Conservation (phyloP, 768 basidiomycete species). For the Tephrocybe sp. region DNA sequence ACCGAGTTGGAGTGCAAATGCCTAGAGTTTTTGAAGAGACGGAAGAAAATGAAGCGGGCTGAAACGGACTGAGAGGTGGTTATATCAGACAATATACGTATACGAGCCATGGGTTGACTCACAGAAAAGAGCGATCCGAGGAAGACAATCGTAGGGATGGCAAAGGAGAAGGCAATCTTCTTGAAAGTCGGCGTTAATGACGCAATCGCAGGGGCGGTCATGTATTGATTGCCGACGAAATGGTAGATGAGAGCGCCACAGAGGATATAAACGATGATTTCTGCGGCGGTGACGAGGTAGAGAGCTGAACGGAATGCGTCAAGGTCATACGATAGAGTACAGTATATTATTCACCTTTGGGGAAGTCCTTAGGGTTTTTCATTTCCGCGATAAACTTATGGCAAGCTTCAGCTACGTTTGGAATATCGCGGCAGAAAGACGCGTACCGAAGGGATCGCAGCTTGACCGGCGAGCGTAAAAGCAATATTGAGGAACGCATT, state of each 20-base stretch:
- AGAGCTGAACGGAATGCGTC: conserved; percentile 25
- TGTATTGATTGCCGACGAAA: conserved; percentile 37
- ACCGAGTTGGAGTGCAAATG: conserved; percentile 35
- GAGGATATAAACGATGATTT: conserved; percentile 39
- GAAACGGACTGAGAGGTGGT: conserved; percentile 42
- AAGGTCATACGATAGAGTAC: neutral
- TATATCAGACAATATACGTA: no score
- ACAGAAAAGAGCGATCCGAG: conserved; percentile 45
- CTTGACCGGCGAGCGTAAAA: conserved; percentile 45
- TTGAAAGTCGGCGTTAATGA: conserved; percentile 35
- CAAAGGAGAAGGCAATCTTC: conserved; percentile 44
- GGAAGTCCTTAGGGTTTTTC: conserved; percentile 45
- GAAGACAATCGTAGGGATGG: conserved; percentile 43
- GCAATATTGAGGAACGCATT: conserved; percentile 45
- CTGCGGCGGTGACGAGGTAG: conserved; percentile 41
- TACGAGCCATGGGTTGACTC: conserved; percentile 8
- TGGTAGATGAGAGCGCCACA: conserved; percentile 45
- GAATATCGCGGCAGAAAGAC: neutral
- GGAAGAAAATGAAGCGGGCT: conserved; percentile 45
- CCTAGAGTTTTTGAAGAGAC: conserved; percentile 35
- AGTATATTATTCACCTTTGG: conserved; percentile 28
- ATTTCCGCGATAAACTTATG: conserved; percentile 43
- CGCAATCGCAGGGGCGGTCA: conserved; percentile 42
- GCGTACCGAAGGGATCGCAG: conserved; percentile 37
- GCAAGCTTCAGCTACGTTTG: neutral